Conservation (phyloP, 2,329 filamentous ascomycete species). For the Plectosphaerella cucumerina region DNA sequence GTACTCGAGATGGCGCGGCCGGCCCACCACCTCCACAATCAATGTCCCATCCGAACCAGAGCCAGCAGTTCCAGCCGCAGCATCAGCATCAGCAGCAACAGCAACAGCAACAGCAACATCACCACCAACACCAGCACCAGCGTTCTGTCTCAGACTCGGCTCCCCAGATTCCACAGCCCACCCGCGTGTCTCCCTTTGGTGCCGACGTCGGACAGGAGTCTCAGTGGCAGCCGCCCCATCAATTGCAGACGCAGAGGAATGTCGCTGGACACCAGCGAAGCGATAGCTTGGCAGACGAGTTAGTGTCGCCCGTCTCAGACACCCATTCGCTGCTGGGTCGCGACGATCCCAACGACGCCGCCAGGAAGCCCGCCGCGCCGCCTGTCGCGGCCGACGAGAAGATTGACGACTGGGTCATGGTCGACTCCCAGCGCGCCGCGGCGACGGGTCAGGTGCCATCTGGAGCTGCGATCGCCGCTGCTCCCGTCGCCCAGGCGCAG, state of each 20-base stretch:
- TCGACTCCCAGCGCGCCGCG: conserved; percentile 7
- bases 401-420: conserved; percentile 27
- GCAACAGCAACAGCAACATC: conserved; percentile 5
- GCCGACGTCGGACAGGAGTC: conserved; percentile 9
- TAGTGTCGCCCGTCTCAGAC: conserved; percentile 28
- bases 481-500: not conserved
- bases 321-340: conserved; percentile 14
- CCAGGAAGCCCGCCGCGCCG: not conserved
- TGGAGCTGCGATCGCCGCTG: not conserved
- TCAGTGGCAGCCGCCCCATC: conserved; percentile 11
- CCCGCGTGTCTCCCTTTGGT: conserved; percentile 15
- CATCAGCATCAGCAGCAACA: not conserved
- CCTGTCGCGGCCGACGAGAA: conserved; percentile 12
- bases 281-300: conserved; percentile 16
- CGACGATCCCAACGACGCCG: not conserved
- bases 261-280: conserved; percentile 7
- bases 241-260: conserved; percentile 12
- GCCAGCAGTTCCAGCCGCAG: conserved; percentile 2
- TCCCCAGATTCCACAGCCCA: conserved; percentile 16
- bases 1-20: conserved; percentile 17
- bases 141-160: conserved; percentile 4
- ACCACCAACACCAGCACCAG: conserved; percentile 6
- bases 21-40: conserved; percentile 7
- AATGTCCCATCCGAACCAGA: too few species aligned
- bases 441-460: not conserved